Conservation (phyloP, 148 eudicot genomes). For the Cornus kousa region DNA sequence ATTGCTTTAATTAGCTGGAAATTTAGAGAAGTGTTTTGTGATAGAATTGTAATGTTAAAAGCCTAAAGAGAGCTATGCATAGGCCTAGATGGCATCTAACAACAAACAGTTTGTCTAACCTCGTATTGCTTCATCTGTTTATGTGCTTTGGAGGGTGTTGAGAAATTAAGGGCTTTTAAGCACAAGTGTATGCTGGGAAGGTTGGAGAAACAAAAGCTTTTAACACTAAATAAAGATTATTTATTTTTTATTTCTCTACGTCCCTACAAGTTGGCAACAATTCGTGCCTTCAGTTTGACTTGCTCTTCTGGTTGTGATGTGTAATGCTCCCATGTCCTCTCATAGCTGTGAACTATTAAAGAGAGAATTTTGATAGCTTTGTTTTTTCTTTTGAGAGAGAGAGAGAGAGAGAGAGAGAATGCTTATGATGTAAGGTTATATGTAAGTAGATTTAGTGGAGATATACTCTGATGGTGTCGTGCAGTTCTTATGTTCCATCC, state of each 20-base stretch:
- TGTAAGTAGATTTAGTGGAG: neutral
- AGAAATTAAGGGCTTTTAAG: neutral
- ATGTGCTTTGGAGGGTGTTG: conserved; percentile 1
- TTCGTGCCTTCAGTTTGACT: neutral
- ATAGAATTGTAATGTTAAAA: no score
- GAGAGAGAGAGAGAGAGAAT: no score
- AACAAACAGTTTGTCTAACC: neutral
- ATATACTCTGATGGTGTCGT: neutral
- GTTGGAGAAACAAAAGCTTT: neutral
- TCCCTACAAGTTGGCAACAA: neutral
- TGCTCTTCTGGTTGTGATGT: neutral
- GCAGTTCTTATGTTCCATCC: neutral
- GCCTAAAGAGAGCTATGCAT: neutral
- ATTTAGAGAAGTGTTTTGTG: neutral
- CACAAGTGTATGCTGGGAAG: neutral
- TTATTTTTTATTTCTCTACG: no score
- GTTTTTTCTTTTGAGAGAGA: no score
- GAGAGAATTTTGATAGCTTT: neutral
- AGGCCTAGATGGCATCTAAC: neutral
- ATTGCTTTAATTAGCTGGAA: no score
- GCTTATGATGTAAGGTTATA: no score
- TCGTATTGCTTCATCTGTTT: neutral
- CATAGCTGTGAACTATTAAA: neutral
- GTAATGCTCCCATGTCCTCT: neutral
- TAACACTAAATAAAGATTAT: neutral